These are phyloP conservation scores for Polychytrium aggregatum DNA, from an alignment of 192 early-diverging fungal species.

Conservation along the genomic window DNA sequence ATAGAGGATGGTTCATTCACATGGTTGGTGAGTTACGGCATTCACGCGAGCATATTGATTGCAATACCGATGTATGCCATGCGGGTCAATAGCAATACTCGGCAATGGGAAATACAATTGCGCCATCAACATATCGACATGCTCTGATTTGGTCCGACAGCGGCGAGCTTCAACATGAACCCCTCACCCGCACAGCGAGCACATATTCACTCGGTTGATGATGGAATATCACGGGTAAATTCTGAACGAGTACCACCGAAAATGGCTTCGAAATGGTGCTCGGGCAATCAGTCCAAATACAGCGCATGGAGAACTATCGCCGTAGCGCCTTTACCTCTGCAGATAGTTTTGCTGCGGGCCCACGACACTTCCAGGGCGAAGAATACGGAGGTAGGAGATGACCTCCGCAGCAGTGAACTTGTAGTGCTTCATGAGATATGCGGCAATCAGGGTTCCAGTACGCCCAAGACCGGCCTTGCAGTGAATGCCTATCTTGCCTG, in stretches of 20 bases:
- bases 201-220: too few relatives aligned
- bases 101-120: too few relatives aligned
- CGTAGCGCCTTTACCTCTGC: constrained; percentile 18
- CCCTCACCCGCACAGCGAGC: too few relatives aligned
- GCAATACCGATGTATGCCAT: too few relatives aligned
- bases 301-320: not conserved
- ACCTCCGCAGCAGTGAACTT: constrained; percentile 53
- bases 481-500: constrained; percentile 46
- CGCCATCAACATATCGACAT: too few relatives aligned
- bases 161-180: too few relatives aligned
- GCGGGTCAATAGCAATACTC: too few relatives aligned
- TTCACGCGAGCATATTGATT: too few relatives aligned
- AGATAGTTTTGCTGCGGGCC: constrained; percentile 69
- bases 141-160: too few relatives aligned
- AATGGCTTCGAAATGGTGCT: not conserved
- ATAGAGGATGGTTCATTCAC: not conserved
- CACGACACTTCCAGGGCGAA: constrained; percentile 59
- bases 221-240: not conserved
- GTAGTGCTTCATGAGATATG: constrained; percentile 61
- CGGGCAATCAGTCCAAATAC: not conserved
- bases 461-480: constrained; percentile 53
- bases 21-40: too few relatives aligned
- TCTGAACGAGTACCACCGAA: not conserved
- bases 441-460: constrained; percentile 44
- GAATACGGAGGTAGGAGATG: constrained; percentile 50